Base-by-base conservation (phyloP, 805 yeast genomes). In the Monosporozyma aerobia region DNA sequence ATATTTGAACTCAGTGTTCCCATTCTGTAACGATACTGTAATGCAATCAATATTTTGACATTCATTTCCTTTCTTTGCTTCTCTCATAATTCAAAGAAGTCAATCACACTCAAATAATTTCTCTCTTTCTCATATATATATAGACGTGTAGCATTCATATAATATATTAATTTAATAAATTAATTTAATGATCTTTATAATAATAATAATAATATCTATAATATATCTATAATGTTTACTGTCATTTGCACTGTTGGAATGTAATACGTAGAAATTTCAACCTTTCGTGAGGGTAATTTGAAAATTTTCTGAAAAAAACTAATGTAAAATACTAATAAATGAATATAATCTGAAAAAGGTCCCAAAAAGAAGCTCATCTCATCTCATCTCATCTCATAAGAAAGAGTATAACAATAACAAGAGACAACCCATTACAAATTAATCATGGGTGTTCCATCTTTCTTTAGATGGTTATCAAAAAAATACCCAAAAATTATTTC, bases 401-500 rank as follows among this genome's bases (percentile, higher is more conserved):
- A 19, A 19, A 39, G 9, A 41, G 13, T 22, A 16, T 19, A 45
- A 10, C 27, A 32, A 30, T 19, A 29, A 30, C 23, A 29, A 29
- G 13, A 27, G 13, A 27, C 16, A 25, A 30, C 1, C 1, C 19
- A 44, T 25, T 13, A 4, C 19, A 44, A 27, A 13, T 6, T 2
- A 22, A 32, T 6, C 11, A 86, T 87, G 94, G 96, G 99, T 76
- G 99, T 94, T 58, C 99, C 99, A 57, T 97, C 99, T 23, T 83
- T 94, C 63, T 94, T 90, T 72, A 79, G 99, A 73, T 94, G 99
- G 98, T 75, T 94, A 48, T 89, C 98, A 1, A 72, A 81, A 57
- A 89, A 90, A 67, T 94, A 90, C 63, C 98, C 99, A 11, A 90
- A 92, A 72, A 92, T 88, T 67, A 88, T 94, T 51, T 80, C 95